Evolutionary conservation across 768 basidiomycete genomes (phyloP), one percentile per base, ranked within the genome.

Genomic region (Xerocomellus amylosporus): DNA sequence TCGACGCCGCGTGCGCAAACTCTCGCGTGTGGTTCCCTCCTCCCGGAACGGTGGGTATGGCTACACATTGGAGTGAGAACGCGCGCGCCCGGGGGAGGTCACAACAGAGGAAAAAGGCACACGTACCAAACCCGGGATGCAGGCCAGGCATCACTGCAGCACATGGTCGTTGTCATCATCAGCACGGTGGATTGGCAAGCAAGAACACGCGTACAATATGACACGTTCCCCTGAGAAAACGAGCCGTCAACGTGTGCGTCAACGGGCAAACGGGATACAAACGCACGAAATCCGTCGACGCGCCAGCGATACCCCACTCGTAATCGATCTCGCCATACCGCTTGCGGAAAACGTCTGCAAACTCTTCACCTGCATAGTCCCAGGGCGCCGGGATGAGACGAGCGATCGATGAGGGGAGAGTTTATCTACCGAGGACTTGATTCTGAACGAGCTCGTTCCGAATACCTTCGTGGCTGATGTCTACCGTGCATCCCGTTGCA

Each of bases 221-320:
- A 85, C 14, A 91, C 74, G 61, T 89, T 88, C 15, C 66, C 65
- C 66, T 68, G 12, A 6, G 1, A 30, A 57, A 14, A 51, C 22
- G 8, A 36, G 37, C 20, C 26, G 17, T 54, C 44, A 55, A 47
- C 4, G 10, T 46, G 31, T 19, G 12, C 37, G 8, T 24, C 20
- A 33, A 9, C n/a, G 40, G 26, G 14, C 20, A 12, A 22, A 46
- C 33, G 33, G 1, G 37, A 43, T 13, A n/a, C 12, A 36, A 10
- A 72, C 86, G 73, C 60, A 90, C 90, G 57, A 93, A 93, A 67
- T 92, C 90, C 1, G 90, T 92, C 10, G 88, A 91, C 5, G 87
- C 90, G 49, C 79, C 76, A n/a, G 73, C 70, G 60, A 86, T 86
- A 36, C 88, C 84, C 76, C 81, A 84, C 55, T 78, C 77, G 58